Conservation (phyloP, 2,329 filamentous ascomycete species). For the Ambrosiella xylebori region DNA sequence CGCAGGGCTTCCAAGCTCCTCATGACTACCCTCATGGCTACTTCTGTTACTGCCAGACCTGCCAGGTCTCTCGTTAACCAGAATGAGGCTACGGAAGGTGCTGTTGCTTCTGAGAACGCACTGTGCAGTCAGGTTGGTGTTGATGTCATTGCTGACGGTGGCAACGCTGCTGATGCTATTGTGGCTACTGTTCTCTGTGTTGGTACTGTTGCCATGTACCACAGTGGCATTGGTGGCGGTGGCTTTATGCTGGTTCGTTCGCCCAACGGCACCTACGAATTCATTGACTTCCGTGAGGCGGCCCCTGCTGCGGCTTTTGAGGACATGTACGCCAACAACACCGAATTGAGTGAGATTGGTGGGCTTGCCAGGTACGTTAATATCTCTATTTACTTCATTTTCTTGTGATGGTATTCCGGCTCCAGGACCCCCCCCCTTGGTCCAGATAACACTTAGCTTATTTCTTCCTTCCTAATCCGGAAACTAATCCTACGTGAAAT, state of each 20-base stretch:
- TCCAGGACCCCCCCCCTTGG: background rate
- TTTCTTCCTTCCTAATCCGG: too few relatives aligned
- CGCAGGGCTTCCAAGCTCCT: slow-evolving; percentile 8
- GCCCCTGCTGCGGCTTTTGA: slow-evolving; percentile 63
- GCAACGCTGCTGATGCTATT: slow-evolving; percentile 50
- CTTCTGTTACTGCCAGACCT: background rate
- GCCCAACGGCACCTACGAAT: slow-evolving; percentile 52
- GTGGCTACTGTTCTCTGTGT: slow-evolving; percentile 48
- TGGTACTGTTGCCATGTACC: slow-evolving; percentile 47
- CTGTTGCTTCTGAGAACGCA: slow-evolving; percentile 42
- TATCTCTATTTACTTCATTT: slow-evolving; percentile 12
- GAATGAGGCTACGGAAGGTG: slow-evolving; percentile 24
- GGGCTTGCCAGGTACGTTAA: slow-evolving; percentile 52
- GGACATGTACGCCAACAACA: slow-evolving; percentile 65
- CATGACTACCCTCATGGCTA: slow-evolving; percentile 3
- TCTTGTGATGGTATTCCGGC: background rate
- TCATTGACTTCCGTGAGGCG: slow-evolving; percentile 71
- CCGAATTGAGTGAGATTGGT: slow-evolving; percentile 43
- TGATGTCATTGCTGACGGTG: slow-evolving; percentile 37
- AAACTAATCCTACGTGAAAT: too few relatives aligned
- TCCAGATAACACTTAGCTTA: too few relatives aligned
- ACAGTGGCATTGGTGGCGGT: slow-evolving; percentile 57
- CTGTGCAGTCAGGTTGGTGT: slow-evolving; percentile 44
- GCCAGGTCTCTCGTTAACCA: background rate
- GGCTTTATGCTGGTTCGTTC: slow-evolving; percentile 61